Evolutionary conservation across 139 green algal genomes (phyloP), one percentile per base, ranked within the genome.

Genomic region (Medakamo hakoo): DNA sequence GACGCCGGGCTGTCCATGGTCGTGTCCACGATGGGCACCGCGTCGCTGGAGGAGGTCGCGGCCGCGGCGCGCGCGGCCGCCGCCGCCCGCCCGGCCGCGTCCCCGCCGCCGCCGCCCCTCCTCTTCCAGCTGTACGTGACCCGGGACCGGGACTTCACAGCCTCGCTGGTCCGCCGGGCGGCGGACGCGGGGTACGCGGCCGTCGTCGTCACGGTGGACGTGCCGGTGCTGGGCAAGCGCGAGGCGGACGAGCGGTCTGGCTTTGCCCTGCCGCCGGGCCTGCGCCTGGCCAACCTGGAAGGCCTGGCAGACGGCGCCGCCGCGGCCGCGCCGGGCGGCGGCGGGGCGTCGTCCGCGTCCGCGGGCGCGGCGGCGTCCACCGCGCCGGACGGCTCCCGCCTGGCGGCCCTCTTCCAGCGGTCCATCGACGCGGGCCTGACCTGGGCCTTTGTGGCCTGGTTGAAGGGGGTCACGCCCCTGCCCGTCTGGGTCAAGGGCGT

Each of bases 401-500:
- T 67, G 4, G 49, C 20, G 18, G 29, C 29, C 49, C 24, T 29
- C 59, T 57, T 86, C 85, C 24, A 61, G 25, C 3, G 58, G 63
- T 24, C 80, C 14, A 73, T 87, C 0, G 76, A 86, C 55, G 70
- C 70, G 16, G 61, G 22, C 1, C 72, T 93, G 0, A 88, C 76
- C 0, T 95, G 88, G 88, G 79, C 86, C 0, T 73, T 82, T 59
- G 61, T 95, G 3, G 59, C 75, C 4, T 93, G 86, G 86, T 72
- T 95, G 58, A 76, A 75, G 24, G 67, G 70, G 28, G 68, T 89
- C 56, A 89, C 86, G 4, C 59, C 31, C 2, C 71, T 96, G 27
- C 88, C 88, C 4, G 74, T 96, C 27, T 77, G 88, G 25, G 57
- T 95, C 56, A 96, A 95, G 79, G 90, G 90, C 18, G 55, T 97